phyloP scores from a whole-genome alignment of 2,329 filamentous ascomycete species.

The Exophiala sp. region DNA sequence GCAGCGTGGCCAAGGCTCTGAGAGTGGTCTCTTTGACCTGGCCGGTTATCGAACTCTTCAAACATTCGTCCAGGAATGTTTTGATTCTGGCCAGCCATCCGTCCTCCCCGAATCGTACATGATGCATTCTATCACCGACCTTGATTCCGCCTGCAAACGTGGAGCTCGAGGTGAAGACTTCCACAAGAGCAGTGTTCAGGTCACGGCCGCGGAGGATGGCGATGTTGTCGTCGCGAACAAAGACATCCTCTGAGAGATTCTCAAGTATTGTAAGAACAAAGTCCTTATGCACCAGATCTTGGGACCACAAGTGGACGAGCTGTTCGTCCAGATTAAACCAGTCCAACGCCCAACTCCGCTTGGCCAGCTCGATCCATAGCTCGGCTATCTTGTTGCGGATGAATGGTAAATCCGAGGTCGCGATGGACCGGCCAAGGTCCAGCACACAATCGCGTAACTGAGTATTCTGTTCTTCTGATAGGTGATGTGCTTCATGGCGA shows the following conservation, averaged over 20 bases:
- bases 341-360: constrained; percentile 84
- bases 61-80: constrained; percentile 68
- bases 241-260: constrained; percentile 89
- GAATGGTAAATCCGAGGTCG: constrained; percentile 71
- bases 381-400: constrained; percentile 91
- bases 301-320: constrained; percentile 74
- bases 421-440: constrained; percentile 68
- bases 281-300: constrained; percentile 66
- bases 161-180: constrained; percentile 79
- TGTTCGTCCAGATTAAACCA: constrained; percentile 94
- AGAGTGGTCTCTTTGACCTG: constrained; percentile 64
- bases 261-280: constrained; percentile 86
- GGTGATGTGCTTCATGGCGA: constrained; percentile 76
- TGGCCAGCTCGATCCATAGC: constrained; percentile 91
- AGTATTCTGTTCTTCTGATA: constrained; percentile 63
- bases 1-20: constrained; percentile 72
- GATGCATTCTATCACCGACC: constrained; percentile 64
- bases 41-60: constrained; percentile 64
- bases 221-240: constrained; percentile 82
- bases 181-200: constrained; percentile 84
- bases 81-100: constrained; percentile 83
- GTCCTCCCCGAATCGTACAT: constrained; percentile 72
- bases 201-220: constrained; percentile 78
- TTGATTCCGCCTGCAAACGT: constrained; percentile 72
- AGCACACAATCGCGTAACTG: constrained; percentile 74